phyloP scores from a whole-genome alignment of 495 filamentous ascomycete genomes.

The Clohesyomyces aquaticus region DNA sequence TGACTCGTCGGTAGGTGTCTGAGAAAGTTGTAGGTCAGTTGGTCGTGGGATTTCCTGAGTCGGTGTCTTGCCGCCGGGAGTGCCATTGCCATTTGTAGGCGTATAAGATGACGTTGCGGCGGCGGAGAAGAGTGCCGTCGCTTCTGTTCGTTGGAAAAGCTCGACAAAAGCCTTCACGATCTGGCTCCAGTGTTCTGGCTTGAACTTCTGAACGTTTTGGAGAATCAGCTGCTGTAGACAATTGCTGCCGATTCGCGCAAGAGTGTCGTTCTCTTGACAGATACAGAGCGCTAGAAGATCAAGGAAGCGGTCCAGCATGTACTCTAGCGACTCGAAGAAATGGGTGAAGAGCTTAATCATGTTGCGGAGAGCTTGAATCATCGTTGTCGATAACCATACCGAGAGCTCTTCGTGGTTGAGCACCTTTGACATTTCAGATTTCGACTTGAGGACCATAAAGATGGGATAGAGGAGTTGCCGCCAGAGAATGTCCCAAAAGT shows the following conservation, averaged over 20 bases:
- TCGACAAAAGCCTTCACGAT: slow-evolving; percentile 95
- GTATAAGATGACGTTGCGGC: slow-evolving; percentile 60
- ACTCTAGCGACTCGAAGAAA: slow-evolving; percentile 92
- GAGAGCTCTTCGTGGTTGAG: slow-evolving; percentile 93
- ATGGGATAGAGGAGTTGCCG: slow-evolving; percentile 95
- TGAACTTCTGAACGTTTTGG: slow-evolving; percentile 92
- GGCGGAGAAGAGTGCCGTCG: slow-evolving; percentile 89
- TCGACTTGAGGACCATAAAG: slow-evolving; percentile 95
- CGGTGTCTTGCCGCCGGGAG: slow-evolving; percentile 30
- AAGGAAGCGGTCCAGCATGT: slow-evolving; percentile 94
- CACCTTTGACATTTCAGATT: slow-evolving; percentile 92
- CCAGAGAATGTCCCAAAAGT: slow-evolving; percentile 99
- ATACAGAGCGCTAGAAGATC: slow-evolving; percentile 94
- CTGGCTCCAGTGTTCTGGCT: slow-evolving; percentile 83
- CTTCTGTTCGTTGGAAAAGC: slow-evolving; percentile 91
- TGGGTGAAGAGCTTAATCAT: slow-evolving; percentile 99
- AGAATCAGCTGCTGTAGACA: slow-evolving; percentile 95
- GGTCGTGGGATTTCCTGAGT: slow-evolving; percentile 37
- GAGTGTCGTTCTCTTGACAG: slow-evolving; percentile 98
- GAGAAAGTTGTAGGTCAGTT: slow-evolving; percentile 31
- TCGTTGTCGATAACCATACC: slow-evolving; percentile 98
- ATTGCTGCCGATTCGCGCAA: slow-evolving; percentile 96
- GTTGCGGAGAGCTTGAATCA: slow-evolving; percentile 97
- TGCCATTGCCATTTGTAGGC: slow-evolving; percentile 28
- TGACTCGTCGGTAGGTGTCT: slow-evolving; percentile 38